Evolutionary conservation across 257 asterid species (phyloP).

Genomic region (Solanum stenotomum): DNA sequence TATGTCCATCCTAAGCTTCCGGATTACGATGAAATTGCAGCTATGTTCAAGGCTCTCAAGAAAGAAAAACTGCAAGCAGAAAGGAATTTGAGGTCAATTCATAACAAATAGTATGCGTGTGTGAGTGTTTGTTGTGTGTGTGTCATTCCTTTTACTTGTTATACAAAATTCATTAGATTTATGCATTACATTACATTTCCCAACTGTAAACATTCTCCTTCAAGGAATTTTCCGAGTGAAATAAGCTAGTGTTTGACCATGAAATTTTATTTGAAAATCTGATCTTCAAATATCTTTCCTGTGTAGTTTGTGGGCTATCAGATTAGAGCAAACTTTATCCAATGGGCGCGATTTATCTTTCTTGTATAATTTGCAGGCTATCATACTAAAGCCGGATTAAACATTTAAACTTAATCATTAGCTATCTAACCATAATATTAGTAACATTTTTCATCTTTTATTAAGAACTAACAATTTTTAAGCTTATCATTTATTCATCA

Average conservation of each 20-base stretch:
- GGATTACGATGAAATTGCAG: slow-evolving; percentile 71
- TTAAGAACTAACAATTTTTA: too few relatives aligned
- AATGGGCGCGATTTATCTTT: too few relatives aligned
- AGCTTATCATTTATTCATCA: too few relatives aligned
- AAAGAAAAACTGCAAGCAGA: slow-evolving; percentile 20
- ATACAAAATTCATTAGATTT: background rate
- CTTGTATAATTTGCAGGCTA: too few relatives aligned
- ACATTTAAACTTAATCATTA: too few relatives aligned
- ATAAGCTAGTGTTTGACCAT: too few relatives aligned
- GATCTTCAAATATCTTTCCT: too few relatives aligned
- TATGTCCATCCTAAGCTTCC: slow-evolving; percentile 91
- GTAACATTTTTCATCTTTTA: too few relatives aligned
- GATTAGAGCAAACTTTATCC: background rate
- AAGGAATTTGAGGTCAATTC: background rate
- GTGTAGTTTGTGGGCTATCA: too few relatives aligned
- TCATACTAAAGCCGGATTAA: too few relatives aligned
- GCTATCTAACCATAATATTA: too few relatives aligned
- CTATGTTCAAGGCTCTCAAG: slow-evolving; percentile 63
- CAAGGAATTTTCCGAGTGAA: background rate
- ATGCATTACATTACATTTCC: background rate
- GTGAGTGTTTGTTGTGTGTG: background rate
- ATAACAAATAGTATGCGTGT: background rate
- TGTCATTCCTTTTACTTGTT: background rate
- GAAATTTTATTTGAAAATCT: too few relatives aligned
- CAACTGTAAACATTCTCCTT: background rate